Evolutionary conservation across 805 yeast genomes (phyloP), one percentile per base, ranked within the genome.

Genomic region (Debaryomyces tyrocola): DNA sequence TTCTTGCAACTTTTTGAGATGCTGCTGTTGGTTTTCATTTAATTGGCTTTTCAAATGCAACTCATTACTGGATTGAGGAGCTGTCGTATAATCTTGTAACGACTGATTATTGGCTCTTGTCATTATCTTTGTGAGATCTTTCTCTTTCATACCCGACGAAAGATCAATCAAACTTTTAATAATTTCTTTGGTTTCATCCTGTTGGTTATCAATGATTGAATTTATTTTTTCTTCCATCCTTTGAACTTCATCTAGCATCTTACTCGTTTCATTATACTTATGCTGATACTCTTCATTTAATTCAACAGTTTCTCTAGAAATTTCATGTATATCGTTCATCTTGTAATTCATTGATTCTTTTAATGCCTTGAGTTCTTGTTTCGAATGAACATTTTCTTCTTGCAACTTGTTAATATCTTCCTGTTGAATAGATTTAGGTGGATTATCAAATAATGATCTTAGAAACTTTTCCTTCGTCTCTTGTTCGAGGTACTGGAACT

Each of bases 401-500:
- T 61, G 64, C 38, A 62, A 56, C 8, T 47, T 43, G 4, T 49
- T 47, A 1, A 63, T 44, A 29, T 64, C 67, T 21, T 52, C 53
- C 6, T 56, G 48, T 18, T 51, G 50, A 10, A 57, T 47, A 10
- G 50, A 51, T 1, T 50, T 48, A n/a, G 45, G 48, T 17, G 41
- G 48, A 15, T 43, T 40, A 15, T 54, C 52, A 10, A 80, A 66
- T 8, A 85, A 64, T 21, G 70, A 67, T 33, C 86, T 64, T 33
- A 86, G 64, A 61, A 86, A 85, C 60, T 79, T 77, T 52, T 84
- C 87, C 50, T 86, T 79, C 4, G 90, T 77, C 51, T 84, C 90
- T 55, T 84, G 87, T 59, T 86, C 92, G 36, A 84, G 60, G 57
- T 82, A 86, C 46, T 83, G 77, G 50, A 83, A 83, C 54, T 83